These are phyloP conservation scores for Trichosporon sp. DNA, from an alignment of 1,284 basidiomycete species.

Conservation along the genomic window DNA sequence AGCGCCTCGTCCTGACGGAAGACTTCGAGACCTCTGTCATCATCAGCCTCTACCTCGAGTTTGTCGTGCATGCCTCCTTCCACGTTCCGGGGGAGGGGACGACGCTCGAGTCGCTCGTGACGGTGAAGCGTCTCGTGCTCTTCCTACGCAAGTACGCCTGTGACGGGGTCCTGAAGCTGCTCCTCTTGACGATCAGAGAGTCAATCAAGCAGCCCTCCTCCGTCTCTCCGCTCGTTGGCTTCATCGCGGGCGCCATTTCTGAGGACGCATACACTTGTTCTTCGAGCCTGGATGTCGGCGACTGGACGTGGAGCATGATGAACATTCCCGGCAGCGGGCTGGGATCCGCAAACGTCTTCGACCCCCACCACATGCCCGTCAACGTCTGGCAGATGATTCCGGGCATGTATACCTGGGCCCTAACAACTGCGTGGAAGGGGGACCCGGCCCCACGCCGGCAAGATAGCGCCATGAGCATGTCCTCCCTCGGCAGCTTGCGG, in stretches of 20 bases:
- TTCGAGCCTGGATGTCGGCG: constrained; percentile 26
- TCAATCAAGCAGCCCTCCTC: constrained; percentile 22
- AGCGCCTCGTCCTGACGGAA: constrained; percentile 21
- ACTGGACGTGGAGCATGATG: constrained; percentile 34
- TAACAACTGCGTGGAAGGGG: constrained; percentile 32
- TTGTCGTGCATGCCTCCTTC: constrained; percentile 22
- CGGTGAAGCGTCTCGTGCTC: constrained; percentile 21
- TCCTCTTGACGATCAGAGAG: constrained; percentile 25
- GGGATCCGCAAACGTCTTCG: constrained; percentile 29
- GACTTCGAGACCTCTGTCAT: constrained; percentile 22
- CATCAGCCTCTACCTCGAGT: constrained; percentile 28
- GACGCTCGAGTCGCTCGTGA: constrained; percentile 24
- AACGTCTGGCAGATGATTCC: constrained; percentile 33
- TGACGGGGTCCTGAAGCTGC: constrained; percentile 18
- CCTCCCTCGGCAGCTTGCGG: neutral
- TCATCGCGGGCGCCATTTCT: constrained; percentile 29
- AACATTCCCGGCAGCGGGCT: constrained; percentile 13
- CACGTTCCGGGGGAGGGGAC: constrained; percentile 30
- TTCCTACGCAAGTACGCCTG: constrained; percentile 29
- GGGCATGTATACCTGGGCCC: constrained; percentile 33
- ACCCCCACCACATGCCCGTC: constrained; percentile 34
- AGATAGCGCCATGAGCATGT: neutral
- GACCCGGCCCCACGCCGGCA: constrained; percentile 19
- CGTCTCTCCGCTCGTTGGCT: constrained; percentile 25
- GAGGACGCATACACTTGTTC: constrained; percentile 31